These are phyloP conservation scores for Penicillium capsulatum DNA, from an alignment of 2,329 filamentous ascomycete species.

Conservation along the genomic window DNA sequence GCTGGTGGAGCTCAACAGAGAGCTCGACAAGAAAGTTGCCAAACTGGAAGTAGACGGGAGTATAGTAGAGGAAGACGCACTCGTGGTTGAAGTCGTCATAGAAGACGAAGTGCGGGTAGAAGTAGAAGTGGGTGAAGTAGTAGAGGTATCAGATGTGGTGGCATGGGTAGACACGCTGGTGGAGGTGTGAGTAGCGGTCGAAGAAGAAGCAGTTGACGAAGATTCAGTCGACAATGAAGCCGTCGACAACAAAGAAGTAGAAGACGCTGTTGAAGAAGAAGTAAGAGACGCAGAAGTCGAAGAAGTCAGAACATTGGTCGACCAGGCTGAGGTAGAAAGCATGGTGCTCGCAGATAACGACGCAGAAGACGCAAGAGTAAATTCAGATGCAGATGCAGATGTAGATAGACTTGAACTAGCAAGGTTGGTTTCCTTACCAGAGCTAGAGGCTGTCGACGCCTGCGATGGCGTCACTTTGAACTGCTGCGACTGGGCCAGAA, in stretches of 20 bases:
- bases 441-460: slow-evolving; percentile 20
- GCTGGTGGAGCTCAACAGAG: slow-evolving; percentile 4
- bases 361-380: neutral
- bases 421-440: slow-evolving; percentile 25
- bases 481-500: slow-evolving; percentile 41
- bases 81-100: slow-evolving; percentile 15
- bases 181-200: slow-evolving; percentile 22
- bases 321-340: slow-evolving; percentile 17
- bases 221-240: no score
- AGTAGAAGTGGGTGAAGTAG: slow-evolving; percentile 12
- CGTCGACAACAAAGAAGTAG: slow-evolving; percentile 4
- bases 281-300: slow-evolving; percentile 18
- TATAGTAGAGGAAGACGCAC: slow-evolving; percentile 16
- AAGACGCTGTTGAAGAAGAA: slow-evolving; percentile 17
- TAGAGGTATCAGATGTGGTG: no score
- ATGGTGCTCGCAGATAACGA: slow-evolving; percentile 14
- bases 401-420: slow-evolving; percentile 23
- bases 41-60: slow-evolving; percentile 5
- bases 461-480: slow-evolving; percentile 27
- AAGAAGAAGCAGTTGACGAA: slow-evolving; percentile 6
- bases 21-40: slow-evolving; percentile 4
- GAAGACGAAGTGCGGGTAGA: slow-evolving; percentile 19
- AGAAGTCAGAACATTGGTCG: slow-evolving; percentile 12
- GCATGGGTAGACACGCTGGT: slow-evolving; percentile 19
- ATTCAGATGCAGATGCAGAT: slow-evolving; percentile 13